Conservation (phyloP, 768 basidiomycete species). For the Serendipita indica region DNA sequence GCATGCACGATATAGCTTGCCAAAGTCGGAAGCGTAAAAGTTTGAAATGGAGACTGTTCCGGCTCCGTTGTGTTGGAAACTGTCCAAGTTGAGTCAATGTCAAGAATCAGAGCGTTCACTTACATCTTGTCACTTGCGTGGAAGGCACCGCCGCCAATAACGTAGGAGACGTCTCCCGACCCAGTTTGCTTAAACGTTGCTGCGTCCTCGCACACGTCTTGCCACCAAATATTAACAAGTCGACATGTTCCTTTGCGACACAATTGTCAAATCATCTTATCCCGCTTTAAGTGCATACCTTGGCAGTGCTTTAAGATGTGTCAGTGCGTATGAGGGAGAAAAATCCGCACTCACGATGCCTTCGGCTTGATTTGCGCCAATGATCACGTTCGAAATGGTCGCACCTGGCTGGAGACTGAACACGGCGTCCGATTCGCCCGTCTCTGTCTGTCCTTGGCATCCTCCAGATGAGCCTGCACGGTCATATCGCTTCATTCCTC, state of each 20-base stretch:
- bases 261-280: slow-evolving; percentile 14
- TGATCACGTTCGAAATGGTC: slow-evolving; percentile 27
- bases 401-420: slow-evolving; percentile 30
- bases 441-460: slow-evolving; percentile 11
- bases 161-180: neutral
- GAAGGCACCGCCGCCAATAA: neutral
- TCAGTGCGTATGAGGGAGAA: too few species aligned
- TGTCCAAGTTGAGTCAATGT: neutral
- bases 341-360: too few species aligned
- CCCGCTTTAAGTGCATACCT: too few species aligned
- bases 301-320: too few species aligned
- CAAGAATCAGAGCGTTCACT: neutral
- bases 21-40: neutral
- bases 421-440: slow-evolving; percentile 15
- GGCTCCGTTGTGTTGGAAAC: neutral
- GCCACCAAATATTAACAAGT: slow-evolving; percentile 14
- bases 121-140: neutral
- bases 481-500: neutral
- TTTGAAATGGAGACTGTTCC: slow-evolving; percentile 6
- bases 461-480: neutral
- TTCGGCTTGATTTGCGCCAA: slow-evolving; percentile 29
- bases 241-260: slow-evolving; percentile 22
- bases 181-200: slow-evolving; percentile 28
- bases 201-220: slow-evolving; percentile 27
- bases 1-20: neutral